Evolutionary conservation across 2,329 filamentous ascomycete genomes (phyloP).

Genomic region (Aspergillus unguis): DNA sequence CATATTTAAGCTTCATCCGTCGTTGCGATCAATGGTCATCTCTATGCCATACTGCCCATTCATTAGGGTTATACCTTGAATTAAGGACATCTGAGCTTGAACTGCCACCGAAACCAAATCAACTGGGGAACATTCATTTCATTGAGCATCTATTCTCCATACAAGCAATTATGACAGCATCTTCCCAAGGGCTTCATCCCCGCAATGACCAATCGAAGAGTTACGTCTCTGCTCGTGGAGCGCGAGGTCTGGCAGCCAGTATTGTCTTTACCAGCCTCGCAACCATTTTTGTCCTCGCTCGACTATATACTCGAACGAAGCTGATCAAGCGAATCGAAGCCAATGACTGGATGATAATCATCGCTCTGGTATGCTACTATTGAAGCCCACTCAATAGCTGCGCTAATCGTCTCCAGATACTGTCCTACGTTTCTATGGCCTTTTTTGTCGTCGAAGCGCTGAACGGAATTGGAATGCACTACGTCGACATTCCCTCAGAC

Average conservation of each 20-base stretch:
- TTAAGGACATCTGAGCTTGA: too few relatives aligned
- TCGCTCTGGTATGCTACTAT: conserved; percentile 29
- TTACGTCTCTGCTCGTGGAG: conserved; percentile 27
- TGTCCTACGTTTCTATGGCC: conserved; percentile 35
- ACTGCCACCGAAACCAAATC: not conserved
- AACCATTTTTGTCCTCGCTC: conserved; percentile 27
- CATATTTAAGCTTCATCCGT: too few relatives aligned
- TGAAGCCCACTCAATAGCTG: not conserved
- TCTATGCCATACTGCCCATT: not conserved
- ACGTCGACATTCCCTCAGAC: conserved; percentile 27
- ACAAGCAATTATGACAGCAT: conserved; percentile 18
- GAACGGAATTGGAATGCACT: conserved; percentile 37
- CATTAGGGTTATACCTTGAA: not conserved
- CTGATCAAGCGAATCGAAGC: conserved; percentile 33
- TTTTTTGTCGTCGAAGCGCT: conserved; percentile 33
- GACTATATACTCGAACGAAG: conserved; percentile 32
- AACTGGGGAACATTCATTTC: not conserved
- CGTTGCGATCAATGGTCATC: not conserved
- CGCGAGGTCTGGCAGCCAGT: conserved; percentile 27
- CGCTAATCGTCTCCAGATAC: conserved; percentile 17
- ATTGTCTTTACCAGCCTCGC: conserved; percentile 33
- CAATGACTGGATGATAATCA: conserved; percentile 38
- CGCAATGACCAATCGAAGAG: conserved; percentile 16
- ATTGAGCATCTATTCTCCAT: not conserved
- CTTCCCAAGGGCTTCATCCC: conserved; percentile 17